phyloP scores from a whole-genome alignment of 2,329 filamentous ascomycete species.

The Trichoderma simmonsii region DNA sequence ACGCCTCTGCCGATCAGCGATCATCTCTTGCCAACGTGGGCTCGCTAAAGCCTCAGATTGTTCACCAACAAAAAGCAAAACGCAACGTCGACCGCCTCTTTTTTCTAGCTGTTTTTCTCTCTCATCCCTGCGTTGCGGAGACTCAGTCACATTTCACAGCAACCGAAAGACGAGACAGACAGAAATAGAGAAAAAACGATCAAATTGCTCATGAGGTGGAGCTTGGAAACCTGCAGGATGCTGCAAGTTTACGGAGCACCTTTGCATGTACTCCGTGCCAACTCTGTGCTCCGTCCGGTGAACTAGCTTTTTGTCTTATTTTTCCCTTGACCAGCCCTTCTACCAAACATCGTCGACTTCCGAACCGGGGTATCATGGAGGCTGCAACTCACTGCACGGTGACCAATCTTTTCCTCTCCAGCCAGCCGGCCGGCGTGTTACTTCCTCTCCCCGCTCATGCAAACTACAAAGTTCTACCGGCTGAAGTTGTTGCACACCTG shows the following conservation, averaged over 20 bases:
- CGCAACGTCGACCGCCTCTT: constrained; percentile 1
- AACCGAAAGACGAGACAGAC: background rate
- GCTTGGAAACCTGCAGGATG: background rate
- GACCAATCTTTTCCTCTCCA: background rate
- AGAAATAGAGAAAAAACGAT: background rate
- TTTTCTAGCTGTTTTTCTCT: background rate
- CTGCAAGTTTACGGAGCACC: background rate
- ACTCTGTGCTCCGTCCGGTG: background rate
- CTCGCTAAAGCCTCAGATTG: constrained; percentile 5
- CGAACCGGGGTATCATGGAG: background rate
- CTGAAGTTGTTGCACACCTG: background rate
- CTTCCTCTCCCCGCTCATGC: background rate
- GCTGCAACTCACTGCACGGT: background rate
- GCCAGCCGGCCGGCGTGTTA: background rate
- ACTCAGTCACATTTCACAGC: background rate
- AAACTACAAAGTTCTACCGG: background rate
- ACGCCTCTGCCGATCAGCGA: constrained; percentile 11
- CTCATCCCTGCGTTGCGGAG: background rate
- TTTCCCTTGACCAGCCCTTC: background rate
- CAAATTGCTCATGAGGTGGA: constrained; percentile 3
- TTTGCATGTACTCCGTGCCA: background rate
- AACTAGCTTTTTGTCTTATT: background rate
- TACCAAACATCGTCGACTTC: constrained; percentile 15
- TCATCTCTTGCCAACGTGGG: constrained; percentile 13
- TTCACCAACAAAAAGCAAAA: background rate